Evolutionary conservation across 2,329 filamentous ascomycete genomes (phyloP).

Genomic region (Rhinocladiella similis): DNA sequence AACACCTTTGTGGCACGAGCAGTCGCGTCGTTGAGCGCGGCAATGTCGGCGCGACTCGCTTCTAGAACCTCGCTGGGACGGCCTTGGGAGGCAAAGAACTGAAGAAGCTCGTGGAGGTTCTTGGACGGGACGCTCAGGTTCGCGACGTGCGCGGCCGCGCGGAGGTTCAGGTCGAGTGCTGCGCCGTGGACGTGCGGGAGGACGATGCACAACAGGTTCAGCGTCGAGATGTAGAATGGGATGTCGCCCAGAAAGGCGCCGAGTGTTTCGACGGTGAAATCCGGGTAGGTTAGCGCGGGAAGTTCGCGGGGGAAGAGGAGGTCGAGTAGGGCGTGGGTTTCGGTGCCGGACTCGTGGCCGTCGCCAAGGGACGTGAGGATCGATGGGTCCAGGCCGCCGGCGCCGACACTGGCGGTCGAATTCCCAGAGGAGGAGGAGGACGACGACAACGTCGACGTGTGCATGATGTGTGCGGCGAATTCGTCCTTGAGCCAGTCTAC

Average conservation of each 20-base stretch:
- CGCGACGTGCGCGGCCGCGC: slow-evolving; percentile 4
- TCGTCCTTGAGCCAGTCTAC: slow-evolving; percentile 31
- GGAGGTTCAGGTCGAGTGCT: neutral
- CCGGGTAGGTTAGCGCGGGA: neutral
- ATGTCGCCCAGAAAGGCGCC: slow-evolving; percentile 20
- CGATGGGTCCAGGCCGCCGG: neutral
- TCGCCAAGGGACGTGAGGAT: slow-evolving; percentile 3
- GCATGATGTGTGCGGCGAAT: slow-evolving; percentile 7
- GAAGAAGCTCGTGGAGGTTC: slow-evolving; percentile 16
- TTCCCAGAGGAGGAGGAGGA: too few species aligned
- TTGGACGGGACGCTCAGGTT: slow-evolving; percentile 11
- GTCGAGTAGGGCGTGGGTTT: slow-evolving; percentile 4
- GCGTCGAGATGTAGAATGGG: slow-evolving; percentile 27
- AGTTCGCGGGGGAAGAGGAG: slow-evolving; percentile 23
- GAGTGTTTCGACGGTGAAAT: too few species aligned
- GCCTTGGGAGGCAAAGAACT: neutral
- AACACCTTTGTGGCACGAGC: slow-evolving; percentile 7
- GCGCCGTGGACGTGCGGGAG: slow-evolving; percentile 12
- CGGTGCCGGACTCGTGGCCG: neutral
- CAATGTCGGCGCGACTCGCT: slow-evolving; percentile 25
- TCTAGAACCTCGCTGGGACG: slow-evolving; percentile 1
- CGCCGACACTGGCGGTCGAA: too few species aligned
- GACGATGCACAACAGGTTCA: slow-evolving; percentile 26
- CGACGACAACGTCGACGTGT: too few species aligned
- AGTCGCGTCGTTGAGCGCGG: slow-evolving; percentile 27